Evolutionary conservation across 257 asterid species (phyloP), one percentile per base, ranked within the genome.

Genomic region (Mentha longifolia): DNA sequence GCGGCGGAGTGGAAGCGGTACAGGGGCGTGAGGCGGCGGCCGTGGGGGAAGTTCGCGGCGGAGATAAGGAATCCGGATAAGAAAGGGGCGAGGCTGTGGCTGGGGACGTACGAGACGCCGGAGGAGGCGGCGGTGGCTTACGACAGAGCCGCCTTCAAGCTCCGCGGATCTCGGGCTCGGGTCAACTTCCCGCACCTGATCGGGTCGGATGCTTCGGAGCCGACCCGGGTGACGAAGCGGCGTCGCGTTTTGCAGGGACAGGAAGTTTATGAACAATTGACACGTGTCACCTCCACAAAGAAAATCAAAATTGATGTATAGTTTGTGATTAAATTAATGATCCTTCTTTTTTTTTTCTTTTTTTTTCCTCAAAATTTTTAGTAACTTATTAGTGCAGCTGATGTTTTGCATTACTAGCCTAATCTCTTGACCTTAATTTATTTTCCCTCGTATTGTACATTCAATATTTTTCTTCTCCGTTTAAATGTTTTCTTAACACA

Each of bases 51-150:
- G 52, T 85, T 85, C 5, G 86, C 86, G 17, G 90, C 86, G 59
- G 90, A 83, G 70, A 85, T 79, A 37, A 81, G 87, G 71, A 74
- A 86, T 45, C 87, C 85, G 0, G 61, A 22, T 0, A 79, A 62
- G 70, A 86, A 74, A 73, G 87, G 88, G 6, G 25, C 74, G 13
- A 81, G 88, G 54, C 5, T 75, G 46, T 85, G 91, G 91, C 72
- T 86, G 5, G 88, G 91, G 33, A 79, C 91, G 12, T 83, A 86
- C 19, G 79, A 78, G 84, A 81, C 85, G 52, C 81, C 87, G 2
- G 85, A 86, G 74, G 91, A 86, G 50, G 91, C 91, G 13, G 91
- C 88, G 22, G 9, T 83, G 80, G 88, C 88, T 19, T 83, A 79
- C 15, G 91, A 86, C 25, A 61, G 41, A 12, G 81, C 84, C 1